Percentiles rank a stretch among this genome's conserved stretches.
Evolutionary conservation across 768 basidiomycete species (phyloP).

Genomic region (Pleurotus giganteus): DNA sequence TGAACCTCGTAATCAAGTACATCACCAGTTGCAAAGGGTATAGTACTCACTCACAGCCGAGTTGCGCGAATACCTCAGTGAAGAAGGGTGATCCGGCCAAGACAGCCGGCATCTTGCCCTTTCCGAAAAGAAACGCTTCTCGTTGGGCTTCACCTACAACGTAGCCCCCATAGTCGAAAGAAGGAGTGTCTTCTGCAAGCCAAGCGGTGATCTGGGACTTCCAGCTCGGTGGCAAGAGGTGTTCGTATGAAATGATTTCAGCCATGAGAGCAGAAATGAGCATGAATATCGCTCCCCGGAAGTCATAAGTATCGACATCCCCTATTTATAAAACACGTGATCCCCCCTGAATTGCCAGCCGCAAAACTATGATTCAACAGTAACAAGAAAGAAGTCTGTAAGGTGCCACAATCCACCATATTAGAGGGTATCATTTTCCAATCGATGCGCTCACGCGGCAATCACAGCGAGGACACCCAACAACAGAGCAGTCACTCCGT

Average conservation of each 20-base stretch:
- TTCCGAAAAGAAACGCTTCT: slow-evolving; percentile 87
- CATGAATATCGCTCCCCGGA: neutral
- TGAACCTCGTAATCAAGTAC: slow-evolving; percentile 24
- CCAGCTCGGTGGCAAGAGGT: slow-evolving; percentile 95
- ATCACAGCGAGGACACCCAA: neutral
- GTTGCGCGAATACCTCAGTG: slow-evolving; percentile 84
- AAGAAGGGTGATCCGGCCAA: slow-evolving; percentile 96
- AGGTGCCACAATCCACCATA: too few relatives aligned
- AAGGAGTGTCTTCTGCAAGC: slow-evolving; percentile 93
- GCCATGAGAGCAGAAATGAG: neutral
- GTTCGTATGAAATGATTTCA: slow-evolving; percentile 38
- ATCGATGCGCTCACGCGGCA: neutral
- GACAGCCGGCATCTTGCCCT: slow-evolving; percentile 74
- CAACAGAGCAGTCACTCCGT: neutral
- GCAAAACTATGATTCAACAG: too few relatives aligned
- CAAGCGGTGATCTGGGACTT: slow-evolving; percentile 75
- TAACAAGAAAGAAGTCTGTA: too few relatives aligned
- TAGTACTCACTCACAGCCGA: slow-evolving; percentile 81
- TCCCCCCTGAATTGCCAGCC: too few relatives aligned
- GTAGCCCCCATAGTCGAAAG: slow-evolving; percentile 95
- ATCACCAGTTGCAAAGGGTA: neutral
- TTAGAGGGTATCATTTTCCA: too few relatives aligned
- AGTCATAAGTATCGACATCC: too few relatives aligned
- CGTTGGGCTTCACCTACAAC: slow-evolving; percentile 90
- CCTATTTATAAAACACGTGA: too few relatives aligned